These are phyloP conservation scores for Perilla frutescens DNA, from an alignment of 257 asterid species.

Conservation along the genomic window DNA sequence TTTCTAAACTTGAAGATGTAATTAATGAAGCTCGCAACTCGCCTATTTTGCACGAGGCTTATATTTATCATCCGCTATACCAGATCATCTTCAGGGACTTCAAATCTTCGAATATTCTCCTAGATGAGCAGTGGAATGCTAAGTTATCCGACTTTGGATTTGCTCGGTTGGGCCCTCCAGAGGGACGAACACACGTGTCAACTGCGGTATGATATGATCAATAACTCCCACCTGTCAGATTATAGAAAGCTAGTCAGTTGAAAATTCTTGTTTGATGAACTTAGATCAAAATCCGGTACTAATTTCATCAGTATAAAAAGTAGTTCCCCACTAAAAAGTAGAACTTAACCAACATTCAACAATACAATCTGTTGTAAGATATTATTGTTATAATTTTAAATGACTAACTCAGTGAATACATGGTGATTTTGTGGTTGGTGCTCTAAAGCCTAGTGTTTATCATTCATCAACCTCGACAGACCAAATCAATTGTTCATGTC, in stretches of 20 bases:
- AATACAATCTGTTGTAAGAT: too few species aligned
- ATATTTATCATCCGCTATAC: constrained; percentile 5
- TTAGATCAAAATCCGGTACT: background rate
- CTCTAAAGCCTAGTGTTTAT: too few species aligned
- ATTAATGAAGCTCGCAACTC: background rate
- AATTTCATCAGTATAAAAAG: too few species aligned
- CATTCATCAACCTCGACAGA: too few species aligned
- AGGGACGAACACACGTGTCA: constrained; percentile 58
- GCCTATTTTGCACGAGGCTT: background rate
- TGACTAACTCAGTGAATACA: too few species aligned
- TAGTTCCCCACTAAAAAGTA: too few species aligned
- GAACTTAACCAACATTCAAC: too few species aligned
- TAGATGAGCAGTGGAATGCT: constrained; percentile 63
- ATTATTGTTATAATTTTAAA: too few species aligned
- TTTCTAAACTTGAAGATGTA: background rate
- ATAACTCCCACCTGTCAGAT: background rate
- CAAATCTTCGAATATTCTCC: constrained; percentile 62
- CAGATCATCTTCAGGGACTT: constrained; percentile 65
- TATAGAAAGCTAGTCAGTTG: background rate
- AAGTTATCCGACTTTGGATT: constrained; percentile 66
- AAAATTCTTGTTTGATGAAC: background rate
- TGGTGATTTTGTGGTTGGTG: too few species aligned
- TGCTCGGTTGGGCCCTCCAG: constrained; percentile 63
- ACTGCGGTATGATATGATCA: constrained; percentile 47
- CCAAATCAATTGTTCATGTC: too few species aligned